Conservation (phyloP, 345 rosid species). For the Ceriops zippeliana region DNA sequence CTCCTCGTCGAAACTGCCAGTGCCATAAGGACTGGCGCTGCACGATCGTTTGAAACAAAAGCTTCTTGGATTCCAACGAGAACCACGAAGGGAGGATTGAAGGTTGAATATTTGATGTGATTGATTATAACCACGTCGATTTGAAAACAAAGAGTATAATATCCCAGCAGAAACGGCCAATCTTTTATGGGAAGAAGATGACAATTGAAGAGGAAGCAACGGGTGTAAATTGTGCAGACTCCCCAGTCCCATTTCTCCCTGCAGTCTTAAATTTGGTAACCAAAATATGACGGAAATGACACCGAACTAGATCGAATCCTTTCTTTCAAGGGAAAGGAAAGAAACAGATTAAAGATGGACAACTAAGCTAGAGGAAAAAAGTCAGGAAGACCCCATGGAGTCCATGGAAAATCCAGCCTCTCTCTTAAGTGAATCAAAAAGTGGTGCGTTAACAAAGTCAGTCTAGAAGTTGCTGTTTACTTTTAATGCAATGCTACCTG, state of each 20-base stretch:
- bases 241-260: constrained; percentile 24
- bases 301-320: not conserved
- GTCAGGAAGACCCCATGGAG: constrained; percentile 18
- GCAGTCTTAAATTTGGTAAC: constrained; percentile 1
- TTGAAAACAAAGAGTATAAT: constrained; percentile 5
- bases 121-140: constrained; percentile 1
- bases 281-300: not conserved
- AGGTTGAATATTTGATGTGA: not conserved
- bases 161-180: not conserved
- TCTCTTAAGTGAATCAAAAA: not conserved
- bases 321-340: not conserved
- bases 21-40: constrained; percentile 17
- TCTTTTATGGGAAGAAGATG: constrained; percentile 11
- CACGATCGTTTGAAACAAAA: constrained; percentile 16
- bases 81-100: constrained; percentile 19
- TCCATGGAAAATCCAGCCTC: constrained; percentile 12
- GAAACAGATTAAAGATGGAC: not conserved
- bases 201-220: constrained; percentile 5
- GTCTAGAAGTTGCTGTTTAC: constrained; percentile 18
- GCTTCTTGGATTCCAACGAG: constrained; percentile 14
- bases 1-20: constrained; percentile 24
- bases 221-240: constrained; percentile 23
- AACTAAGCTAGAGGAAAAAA: not conserved
- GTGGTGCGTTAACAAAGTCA: too few species aligned
- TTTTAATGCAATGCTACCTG: constrained; percentile 24